These are phyloP conservation scores for Golubevia pallescens DNA, from an alignment of 1,284 basidiomycete species.

Conservation along the genomic window DNA sequence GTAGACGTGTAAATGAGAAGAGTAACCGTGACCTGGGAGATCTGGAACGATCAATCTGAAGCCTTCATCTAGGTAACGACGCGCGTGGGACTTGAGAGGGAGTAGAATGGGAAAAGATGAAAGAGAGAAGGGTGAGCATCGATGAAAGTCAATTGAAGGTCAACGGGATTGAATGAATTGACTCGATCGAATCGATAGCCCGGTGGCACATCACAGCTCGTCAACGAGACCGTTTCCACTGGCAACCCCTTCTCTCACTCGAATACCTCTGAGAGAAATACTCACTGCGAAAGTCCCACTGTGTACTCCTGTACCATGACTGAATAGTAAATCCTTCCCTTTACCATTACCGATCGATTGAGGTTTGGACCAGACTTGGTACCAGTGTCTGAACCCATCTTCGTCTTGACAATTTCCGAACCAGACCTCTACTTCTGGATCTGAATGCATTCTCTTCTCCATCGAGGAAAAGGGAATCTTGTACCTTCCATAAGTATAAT, in stretches of 20 bases:
- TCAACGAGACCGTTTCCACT: too few species aligned
- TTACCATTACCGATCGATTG: constrained; percentile 17
- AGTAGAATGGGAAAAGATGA: not conserved
- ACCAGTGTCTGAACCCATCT: constrained; percentile 57
- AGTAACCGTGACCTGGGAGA: constrained; percentile 54
- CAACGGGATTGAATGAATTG: too few species aligned
- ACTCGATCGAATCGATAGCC: too few species aligned
- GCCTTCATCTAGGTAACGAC: constrained; percentile 53
- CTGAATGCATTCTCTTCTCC: constrained; percentile 53
- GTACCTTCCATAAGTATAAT: constrained; percentile 43
- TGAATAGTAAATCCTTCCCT: constrained; percentile 52
- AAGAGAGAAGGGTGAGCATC: not conserved
- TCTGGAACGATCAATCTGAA: constrained; percentile 57
- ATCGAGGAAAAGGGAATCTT: constrained; percentile 48
- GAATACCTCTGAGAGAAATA: too few species aligned
- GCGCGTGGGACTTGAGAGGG: constrained; percentile 26
- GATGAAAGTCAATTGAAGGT: too few species aligned
- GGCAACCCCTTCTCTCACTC: too few species aligned
- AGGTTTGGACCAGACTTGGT: constrained; percentile 57
- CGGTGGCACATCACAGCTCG: too few species aligned
- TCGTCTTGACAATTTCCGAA: constrained; percentile 32
- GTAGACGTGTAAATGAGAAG: constrained; percentile 54
- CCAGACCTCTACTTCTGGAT: constrained; percentile 42
- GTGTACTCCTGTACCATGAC: constrained; percentile 59
- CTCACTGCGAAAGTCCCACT: constrained; percentile 45